These are phyloP conservation scores for Pleurotus cornucopiae DNA, from an alignment of 768 basidiomycete species.

Conservation along the genomic window DNA sequence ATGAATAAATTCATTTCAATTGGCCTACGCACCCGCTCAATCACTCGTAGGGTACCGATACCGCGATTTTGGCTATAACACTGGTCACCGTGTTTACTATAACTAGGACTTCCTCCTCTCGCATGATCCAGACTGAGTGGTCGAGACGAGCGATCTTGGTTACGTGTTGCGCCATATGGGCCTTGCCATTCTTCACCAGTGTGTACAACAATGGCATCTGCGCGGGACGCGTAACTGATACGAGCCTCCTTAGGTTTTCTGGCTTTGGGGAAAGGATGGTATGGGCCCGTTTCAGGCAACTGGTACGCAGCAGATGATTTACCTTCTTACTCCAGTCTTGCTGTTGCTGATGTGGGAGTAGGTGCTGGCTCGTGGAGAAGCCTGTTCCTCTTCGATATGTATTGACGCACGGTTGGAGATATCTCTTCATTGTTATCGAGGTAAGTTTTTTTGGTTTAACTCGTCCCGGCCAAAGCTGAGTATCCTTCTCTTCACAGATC, in stretches of 20 bases:
- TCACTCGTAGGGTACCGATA: constrained; percentile 11
- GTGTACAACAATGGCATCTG: neutral
- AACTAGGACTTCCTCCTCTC: constrained; percentile 6
- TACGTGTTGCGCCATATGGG: neutral
- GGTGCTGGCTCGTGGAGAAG: constrained; percentile 14
- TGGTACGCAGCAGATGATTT: constrained; percentile 3
- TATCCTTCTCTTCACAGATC: neutral
- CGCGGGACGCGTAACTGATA: too few relatives aligned
- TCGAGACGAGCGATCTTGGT: neutral
- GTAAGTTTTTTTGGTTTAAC: constrained; percentile 16
- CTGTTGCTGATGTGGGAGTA: neutral
- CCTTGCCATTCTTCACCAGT: constrained; percentile 1
- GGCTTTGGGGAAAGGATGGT: constrained; percentile 13
- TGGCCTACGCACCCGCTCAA: neutral
- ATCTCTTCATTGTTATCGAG: constrained; percentile 12
- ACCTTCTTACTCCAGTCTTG: too few relatives aligned
- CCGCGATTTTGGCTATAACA: constrained; percentile 13
- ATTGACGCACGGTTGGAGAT: constrained; percentile 14
- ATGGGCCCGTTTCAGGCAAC: constrained; percentile 15
- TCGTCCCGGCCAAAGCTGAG: neutral
- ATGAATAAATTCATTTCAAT: neutral
- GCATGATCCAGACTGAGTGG: constrained; percentile 1
- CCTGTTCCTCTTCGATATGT: constrained; percentile 13
- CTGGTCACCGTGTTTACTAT: constrained; percentile 13
- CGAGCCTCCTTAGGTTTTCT: constrained; percentile 5